Evolutionary conservation across 1,139 yeast species (phyloP).

Genomic region (Eremothecium sinecaudum): DNA sequence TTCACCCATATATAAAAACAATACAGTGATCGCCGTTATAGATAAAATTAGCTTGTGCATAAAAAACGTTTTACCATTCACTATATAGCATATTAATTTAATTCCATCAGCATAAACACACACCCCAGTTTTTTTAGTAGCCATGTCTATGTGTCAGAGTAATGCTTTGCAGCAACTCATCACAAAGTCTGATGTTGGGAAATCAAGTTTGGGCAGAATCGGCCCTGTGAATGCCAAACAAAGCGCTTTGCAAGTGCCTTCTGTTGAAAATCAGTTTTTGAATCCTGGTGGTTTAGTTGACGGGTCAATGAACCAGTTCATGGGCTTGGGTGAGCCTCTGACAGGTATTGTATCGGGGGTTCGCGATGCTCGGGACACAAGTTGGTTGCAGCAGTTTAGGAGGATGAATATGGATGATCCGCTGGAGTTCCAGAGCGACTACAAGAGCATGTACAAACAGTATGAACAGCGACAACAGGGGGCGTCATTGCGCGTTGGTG

Average conservation of each 20-base stretch:
- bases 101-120: too few relatives aligned
- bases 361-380: constrained; percentile 1
- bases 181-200: constrained; percentile 12
- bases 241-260: background rate
- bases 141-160: constrained; percentile 13
- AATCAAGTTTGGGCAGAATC: constrained; percentile 5
- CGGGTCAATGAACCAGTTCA: background rate
- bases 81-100: too few relatives aligned
- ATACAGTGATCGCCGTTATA: too few relatives aligned
- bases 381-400: constrained; percentile 23
- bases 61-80: too few relatives aligned
- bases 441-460: constrained; percentile 19
- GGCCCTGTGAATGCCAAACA: background rate
- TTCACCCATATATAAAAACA: too few relatives aligned
- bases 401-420: constrained; percentile 24
- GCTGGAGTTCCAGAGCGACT: constrained; percentile 23
- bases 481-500: constrained; percentile 2
- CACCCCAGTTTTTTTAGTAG: too few relatives aligned
- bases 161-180: constrained; percentile 17
- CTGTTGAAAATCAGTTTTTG: background rate
- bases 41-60: too few relatives aligned
- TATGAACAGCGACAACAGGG: constrained; percentile 19
- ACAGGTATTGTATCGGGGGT: background rate
- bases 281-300: constrained; percentile 1
- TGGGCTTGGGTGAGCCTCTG: constrained; percentile 4